Evolutionary conservation across 1,284 basidiomycete genomes (phyloP), one percentile per base, ranked within the genome.

Genomic region (Uromyces viciae-fabae): DNA sequence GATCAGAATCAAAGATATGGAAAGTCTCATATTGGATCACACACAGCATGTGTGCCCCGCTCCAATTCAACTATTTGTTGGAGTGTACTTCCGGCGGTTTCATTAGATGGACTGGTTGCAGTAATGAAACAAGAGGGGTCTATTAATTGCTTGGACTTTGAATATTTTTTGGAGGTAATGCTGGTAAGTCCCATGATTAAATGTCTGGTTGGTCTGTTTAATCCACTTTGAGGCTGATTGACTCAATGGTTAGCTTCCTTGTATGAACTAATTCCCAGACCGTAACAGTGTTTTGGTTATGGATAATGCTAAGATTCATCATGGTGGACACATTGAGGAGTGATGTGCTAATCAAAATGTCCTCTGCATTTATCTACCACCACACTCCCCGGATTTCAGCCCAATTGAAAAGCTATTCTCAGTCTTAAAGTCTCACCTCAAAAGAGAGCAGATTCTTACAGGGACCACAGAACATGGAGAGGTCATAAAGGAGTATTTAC

Each of bases 361-460:
- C 42, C 33, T 58, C n/a, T 25, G 58, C 4, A 40, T 75, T 11
- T 54, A 62, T 40, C 56, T 75, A 22, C 73, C 73, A 11, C 54
- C 73, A 40, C 62, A 75, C 56, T 62, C 54, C 11, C 73, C 73
- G 2, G 73, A 75, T 58, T 42, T 58, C 36, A 75, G 62, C 54
- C 73, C 73, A 60, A 75, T 75, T 14, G 73, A 75, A 28, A 60
- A 58, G 38, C 54, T 38, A 40, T 75, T 75, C 31, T 40, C 36
- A 7, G 54, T 75, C 15, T 11, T 58, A 2, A 75, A 75, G 40
- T 38, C 38, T 4, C 1, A 62, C 11, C 28, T 75, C 7, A 60
- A 60, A 28, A 17, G 56, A 19, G 4, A 28, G 28, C 56, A 3
- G 7, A 31, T 38, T 7, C 25, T 68, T 8, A 68, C 38, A n/a